Conservation (phyloP, 129 eudicot genomes). For the Flaveria ramosissima region DNA sequence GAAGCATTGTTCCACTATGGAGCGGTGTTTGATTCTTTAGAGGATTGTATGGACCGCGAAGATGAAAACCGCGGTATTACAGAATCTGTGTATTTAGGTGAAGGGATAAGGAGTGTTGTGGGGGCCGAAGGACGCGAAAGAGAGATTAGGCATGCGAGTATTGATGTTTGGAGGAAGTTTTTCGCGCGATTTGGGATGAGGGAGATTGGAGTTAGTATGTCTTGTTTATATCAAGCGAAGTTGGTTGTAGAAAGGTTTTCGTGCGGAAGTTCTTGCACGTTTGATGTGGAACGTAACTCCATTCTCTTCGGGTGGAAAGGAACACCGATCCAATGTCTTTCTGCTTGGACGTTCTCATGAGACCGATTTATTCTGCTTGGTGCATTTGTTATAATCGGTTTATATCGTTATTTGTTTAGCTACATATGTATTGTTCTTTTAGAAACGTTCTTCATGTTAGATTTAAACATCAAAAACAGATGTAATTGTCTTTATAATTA, state of each 20-base stretch:
- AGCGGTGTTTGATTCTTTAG: conserved; percentile 47
- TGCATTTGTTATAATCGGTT: too few relatives aligned
- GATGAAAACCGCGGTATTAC: conserved; percentile 27
- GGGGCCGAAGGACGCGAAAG: conserved; percentile 54
- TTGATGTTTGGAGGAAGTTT: conserved; percentile 55
- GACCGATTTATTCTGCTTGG: background rate
- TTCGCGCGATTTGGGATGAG: conserved; percentile 46
- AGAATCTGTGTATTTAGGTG: conserved; percentile 31
- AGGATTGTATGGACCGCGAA: conserved; percentile 42
- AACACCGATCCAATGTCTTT: conserved; percentile 45
- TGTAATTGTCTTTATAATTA: too few relatives aligned
- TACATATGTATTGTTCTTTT: too few relatives aligned
- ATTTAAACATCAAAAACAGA: too few relatives aligned
- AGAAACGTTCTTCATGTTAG: too few relatives aligned
- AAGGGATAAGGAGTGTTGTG: conserved; percentile 39
- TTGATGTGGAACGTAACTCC: conserved; percentile 42
- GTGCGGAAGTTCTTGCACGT: conserved; percentile 47
- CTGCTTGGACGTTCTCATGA: conserved; percentile 52
- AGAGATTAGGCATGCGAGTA: conserved; percentile 42
- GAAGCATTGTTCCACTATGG: conserved; percentile 56
- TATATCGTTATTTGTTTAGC: too few relatives aligned
- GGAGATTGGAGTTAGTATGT: conserved; percentile 42
- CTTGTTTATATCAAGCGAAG: conserved; percentile 45
- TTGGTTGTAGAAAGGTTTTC: conserved; percentile 31
- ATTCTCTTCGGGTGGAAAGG: conserved; percentile 68